phyloP scores from a whole-genome alignment of 73 alveolate genomes.

The Durusdinium trenchii region DNA sequence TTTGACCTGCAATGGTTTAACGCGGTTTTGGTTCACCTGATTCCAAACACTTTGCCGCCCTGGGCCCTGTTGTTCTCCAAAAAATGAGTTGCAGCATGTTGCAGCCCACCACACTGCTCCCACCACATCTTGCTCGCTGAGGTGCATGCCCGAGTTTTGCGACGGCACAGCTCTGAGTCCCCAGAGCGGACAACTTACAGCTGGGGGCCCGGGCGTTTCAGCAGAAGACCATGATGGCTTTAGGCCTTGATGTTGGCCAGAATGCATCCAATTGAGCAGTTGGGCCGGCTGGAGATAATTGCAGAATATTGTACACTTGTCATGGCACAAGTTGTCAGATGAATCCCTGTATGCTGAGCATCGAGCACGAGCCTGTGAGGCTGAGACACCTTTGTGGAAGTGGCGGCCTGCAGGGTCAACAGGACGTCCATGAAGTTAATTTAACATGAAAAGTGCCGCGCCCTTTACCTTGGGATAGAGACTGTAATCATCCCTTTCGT shows the following conservation, averaged over 20 bases:
- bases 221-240: too few relatives aligned
- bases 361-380: constrained; percentile 9
- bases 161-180: constrained; percentile 62
- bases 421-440: background rate
- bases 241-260: too few relatives aligned
- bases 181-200: constrained; percentile 29
- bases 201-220: background rate
- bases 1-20: too few relatives aligned
- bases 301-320: background rate
- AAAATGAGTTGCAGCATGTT: background rate
- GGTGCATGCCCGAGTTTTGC: constrained; percentile 93
- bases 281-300: background rate
- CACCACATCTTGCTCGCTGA: background rate
- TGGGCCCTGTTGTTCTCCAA: background rate
- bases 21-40: too few relatives aligned
- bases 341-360: background rate
- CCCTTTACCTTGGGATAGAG: background rate
- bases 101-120: background rate
- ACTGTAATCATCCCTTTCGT: background rate
- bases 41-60: too few relatives aligned
- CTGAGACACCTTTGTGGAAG: constrained; percentile 92
- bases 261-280: background rate
- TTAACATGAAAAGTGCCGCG: background rate
- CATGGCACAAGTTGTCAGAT: background rate
- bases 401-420: constrained; percentile 71